phyloP scores from a whole-genome alignment of 176 grass and related monocot genomes.

The Dactylis glomerata region DNA sequence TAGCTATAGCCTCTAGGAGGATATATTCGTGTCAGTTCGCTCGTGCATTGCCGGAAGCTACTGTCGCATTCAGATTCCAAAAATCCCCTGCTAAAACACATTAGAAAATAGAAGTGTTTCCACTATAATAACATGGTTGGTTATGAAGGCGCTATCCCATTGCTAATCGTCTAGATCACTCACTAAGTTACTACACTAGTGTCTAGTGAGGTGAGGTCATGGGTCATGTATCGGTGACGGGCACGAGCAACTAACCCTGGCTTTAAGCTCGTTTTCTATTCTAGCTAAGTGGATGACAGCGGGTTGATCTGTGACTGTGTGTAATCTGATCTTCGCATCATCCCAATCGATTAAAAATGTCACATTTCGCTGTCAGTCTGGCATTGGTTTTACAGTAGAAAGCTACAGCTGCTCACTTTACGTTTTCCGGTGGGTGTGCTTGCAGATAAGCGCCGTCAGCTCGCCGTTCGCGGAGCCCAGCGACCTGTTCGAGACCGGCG shows the following conservation, averaged over 20 bases:
- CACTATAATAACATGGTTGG: not conserved
- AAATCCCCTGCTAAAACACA: not conserved
- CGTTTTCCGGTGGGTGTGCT: not conserved
- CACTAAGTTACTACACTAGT: not conserved
- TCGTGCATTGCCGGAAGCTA: conserved; percentile 16
- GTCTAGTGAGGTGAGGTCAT: conserved; percentile 17
- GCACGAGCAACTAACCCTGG: conserved; percentile 6
- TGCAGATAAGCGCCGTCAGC: conserved; percentile 78
- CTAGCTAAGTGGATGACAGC: not conserved
- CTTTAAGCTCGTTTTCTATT: not conserved
- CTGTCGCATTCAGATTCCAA: not conserved
- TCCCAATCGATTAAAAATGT: not conserved
- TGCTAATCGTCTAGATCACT: conserved; percentile 17
- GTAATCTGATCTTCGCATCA: not conserved
- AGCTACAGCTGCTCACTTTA: not conserved
- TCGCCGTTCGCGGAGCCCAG: conserved; percentile 62
- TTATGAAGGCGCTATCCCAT: not conserved
- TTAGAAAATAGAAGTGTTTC: too few relatives aligned
- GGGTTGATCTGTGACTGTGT: not conserved
- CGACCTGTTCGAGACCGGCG: conserved; percentile 75
- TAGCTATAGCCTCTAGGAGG: not conserved
- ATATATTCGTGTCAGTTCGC: not conserved
- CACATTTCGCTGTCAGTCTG: not conserved
- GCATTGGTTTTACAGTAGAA: not conserved
- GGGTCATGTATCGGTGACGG: not conserved